A percentile compares a stretch with the other conserved stretches of the same genome.
These are phyloP conservation scores for Penicillium occitanis DNA, from an alignment of 2,329 filamentous ascomycete species.

Conservation along the genomic window DNA sequence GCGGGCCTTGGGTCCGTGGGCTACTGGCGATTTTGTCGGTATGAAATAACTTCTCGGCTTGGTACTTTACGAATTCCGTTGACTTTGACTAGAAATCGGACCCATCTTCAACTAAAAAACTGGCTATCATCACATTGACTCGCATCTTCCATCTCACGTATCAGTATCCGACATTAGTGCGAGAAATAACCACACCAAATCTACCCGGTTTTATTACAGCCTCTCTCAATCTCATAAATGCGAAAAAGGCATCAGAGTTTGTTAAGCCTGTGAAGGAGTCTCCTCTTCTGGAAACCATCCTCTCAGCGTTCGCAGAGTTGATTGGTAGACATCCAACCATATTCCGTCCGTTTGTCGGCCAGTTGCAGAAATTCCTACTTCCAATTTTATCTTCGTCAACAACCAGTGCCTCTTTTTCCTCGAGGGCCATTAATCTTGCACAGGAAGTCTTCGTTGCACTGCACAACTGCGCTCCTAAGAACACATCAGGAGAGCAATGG, in stretches of 20 bases:
- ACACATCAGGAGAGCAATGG: slow-evolving; percentile 76
- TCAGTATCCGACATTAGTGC: slow-evolving; percentile 75
- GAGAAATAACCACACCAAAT: slow-evolving; percentile 84
- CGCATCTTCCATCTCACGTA: slow-evolving; percentile 82
- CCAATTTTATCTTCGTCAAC: slow-evolving; percentile 65
- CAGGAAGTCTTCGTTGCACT: slow-evolving; percentile 68
- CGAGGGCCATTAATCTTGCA: slow-evolving; percentile 57
- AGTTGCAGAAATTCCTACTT: slow-evolving; percentile 63
- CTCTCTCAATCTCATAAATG: slow-evolving; percentile 65
- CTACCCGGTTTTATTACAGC: slow-evolving; percentile 71
- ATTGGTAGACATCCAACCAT: slow-evolving; percentile 80
- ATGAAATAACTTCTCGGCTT: slow-evolving; percentile 25
- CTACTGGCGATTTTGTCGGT: slow-evolving; percentile 73
- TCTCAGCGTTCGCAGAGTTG: slow-evolving; percentile 69
- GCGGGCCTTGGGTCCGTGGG: slow-evolving; percentile 73
- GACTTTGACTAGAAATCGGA: slow-evolving; percentile 66
- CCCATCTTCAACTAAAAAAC: slow-evolving; percentile 69
- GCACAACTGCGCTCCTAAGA: slow-evolving; percentile 78
- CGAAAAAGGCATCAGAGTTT: slow-evolving; percentile 36
- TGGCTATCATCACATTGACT: slow-evolving; percentile 74
- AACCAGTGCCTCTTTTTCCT: slow-evolving; percentile 50
- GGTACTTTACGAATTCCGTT: neutral
- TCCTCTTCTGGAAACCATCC: slow-evolving; percentile 63
- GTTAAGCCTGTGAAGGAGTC: slow-evolving; percentile 32
- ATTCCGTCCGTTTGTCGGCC: slow-evolving; percentile 71